Conservation (phyloP, 495 filamentous ascomycete genomes). For the Aspergillus ostianus region DNA sequence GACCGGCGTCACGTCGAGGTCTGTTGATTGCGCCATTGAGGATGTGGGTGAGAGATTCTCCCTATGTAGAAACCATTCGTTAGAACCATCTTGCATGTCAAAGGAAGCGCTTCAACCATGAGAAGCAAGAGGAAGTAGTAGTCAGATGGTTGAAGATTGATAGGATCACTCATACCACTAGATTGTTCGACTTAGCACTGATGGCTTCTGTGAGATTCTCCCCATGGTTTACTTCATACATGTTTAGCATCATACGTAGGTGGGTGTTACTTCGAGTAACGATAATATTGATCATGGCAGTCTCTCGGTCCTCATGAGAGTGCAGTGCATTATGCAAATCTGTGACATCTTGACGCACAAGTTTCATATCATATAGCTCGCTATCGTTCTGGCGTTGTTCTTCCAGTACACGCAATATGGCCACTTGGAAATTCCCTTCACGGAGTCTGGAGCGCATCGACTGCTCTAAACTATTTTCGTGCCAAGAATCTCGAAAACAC, state of each 20-base stretch:
- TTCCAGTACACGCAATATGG: constrained; percentile 80
- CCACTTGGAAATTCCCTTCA: constrained; percentile 90
- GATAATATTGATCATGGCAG: constrained; percentile 83
- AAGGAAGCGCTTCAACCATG: too few species aligned
- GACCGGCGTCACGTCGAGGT: constrained; percentile 87
- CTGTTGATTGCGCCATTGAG: constrained; percentile 96
- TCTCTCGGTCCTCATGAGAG: constrained; percentile 79
- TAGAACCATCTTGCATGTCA: too few species aligned
- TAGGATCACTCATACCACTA: constrained; percentile 66
- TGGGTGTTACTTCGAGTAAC: constrained; percentile 76
- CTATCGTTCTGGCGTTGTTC: constrained; percentile 78
- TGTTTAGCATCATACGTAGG: constrained; percentile 70
- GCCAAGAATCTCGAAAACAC: constrained; percentile 89
- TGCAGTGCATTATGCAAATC: constrained; percentile 67
- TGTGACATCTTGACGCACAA: constrained; percentile 69
- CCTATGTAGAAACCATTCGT: constrained; percentile 48
- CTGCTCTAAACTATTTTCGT: constrained; percentile 70
- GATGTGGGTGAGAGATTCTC: constrained; percentile 91
- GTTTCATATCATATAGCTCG: constrained; percentile 51
- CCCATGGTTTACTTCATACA: constrained; percentile 68
- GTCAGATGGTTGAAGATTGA: constrained; percentile 4
- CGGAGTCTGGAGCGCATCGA: constrained; percentile 91
- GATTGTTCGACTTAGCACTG: constrained; percentile 81
- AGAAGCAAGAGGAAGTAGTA: constrained; percentile 1
- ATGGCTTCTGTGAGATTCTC: constrained; percentile 85